Percentiles rank a stretch among this genome's conserved stretches.
phyloP scores from a whole-genome alignment of 805 yeast genomes.

The Barnettozyma vustinii region DNA sequence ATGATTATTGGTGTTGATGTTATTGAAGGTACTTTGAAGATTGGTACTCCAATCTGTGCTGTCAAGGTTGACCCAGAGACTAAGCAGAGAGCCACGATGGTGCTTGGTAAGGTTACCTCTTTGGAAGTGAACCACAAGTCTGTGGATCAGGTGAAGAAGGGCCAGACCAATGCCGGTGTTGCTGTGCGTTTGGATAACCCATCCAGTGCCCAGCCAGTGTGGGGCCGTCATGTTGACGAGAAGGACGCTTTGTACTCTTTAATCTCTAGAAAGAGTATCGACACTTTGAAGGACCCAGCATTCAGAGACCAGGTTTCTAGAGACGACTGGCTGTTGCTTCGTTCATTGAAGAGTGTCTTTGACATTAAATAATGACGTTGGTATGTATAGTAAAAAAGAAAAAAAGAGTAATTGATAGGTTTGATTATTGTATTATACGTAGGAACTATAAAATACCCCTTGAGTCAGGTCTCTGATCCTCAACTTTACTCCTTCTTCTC shows the following conservation, averaged over 20 bases:
- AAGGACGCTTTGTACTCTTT: slow-evolving; percentile 85
- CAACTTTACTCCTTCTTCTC: slow-evolving; percentile 28
- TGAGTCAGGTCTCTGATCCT: not conserved
- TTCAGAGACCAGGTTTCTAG: slow-evolving; percentile 91
- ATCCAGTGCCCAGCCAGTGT: slow-evolving; percentile 87
- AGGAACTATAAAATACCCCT: not conserved
- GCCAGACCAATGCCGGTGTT: slow-evolving; percentile 96
- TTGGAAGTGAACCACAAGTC: slow-evolving; percentile 94
- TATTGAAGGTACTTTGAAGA: slow-evolving; percentile 77
- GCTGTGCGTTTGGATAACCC: slow-evolving; percentile 96
- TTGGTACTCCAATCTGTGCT: slow-evolving; percentile 95
- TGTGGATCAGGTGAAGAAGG: slow-evolving; percentile 75
- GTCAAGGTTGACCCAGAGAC: slow-evolving; percentile 87
- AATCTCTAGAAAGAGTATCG: slow-evolving; percentile 84
- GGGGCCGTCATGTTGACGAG: slow-evolving; percentile 99
- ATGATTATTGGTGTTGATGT: slow-evolving; percentile 99
- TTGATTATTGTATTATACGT: not conserved
- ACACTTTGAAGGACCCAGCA: slow-evolving; percentile 96
- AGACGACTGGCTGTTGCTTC: slow-evolving; percentile 92
- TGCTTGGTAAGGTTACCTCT: slow-evolving; percentile 84
- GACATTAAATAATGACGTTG: slow-evolving; percentile 49
- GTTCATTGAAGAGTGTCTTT: slow-evolving; percentile 81
- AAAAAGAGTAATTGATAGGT: not conserved
- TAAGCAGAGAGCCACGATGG: slow-evolving; percentile 60
- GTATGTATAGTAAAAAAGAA: not conserved